phyloP scores from a whole-genome alignment of 2,329 filamentous ascomycete genomes.

The Aureobasidium namibiae region DNA sequence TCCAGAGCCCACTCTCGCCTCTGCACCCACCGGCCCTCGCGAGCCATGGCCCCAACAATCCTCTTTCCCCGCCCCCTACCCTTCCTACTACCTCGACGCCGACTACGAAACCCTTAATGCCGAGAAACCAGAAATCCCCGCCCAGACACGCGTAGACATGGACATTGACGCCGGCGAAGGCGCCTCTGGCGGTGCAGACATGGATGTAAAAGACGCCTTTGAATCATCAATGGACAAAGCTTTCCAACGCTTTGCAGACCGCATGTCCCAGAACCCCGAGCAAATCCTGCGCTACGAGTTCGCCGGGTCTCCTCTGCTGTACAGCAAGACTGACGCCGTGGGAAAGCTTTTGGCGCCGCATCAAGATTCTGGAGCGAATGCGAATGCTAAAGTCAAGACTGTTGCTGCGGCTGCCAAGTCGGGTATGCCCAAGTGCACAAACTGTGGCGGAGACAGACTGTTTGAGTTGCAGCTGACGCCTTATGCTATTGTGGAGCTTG shows the following conservation, averaged over 20 bases:
- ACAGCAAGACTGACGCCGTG: slow-evolving; percentile 67
- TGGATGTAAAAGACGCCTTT: slow-evolving; percentile 40
- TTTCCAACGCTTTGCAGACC: slow-evolving; percentile 45
- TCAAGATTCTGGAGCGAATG: slow-evolving; percentile 16
- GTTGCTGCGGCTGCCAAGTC: slow-evolving; percentile 22
- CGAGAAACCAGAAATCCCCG: slow-evolving; percentile 42
- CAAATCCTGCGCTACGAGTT: slow-evolving; percentile 45
- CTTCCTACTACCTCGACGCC: slow-evolving; percentile 71
- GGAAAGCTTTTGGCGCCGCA: slow-evolving; percentile 52
- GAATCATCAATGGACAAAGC: slow-evolving; percentile 41
- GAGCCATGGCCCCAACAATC: slow-evolving; percentile 69
- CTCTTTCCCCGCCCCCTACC: slow-evolving; percentile 62
- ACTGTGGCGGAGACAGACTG: slow-evolving; percentile 65
- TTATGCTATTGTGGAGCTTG: slow-evolving; percentile 80
- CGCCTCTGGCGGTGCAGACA: slow-evolving; percentile 20
- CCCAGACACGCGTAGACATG: slow-evolving; percentile 37
- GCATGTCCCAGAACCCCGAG: slow-evolving; percentile 42
- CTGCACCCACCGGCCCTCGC: slow-evolving; percentile 22
- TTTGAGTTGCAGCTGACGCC: slow-evolving; percentile 93
- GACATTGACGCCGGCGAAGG: slow-evolving; percentile 23
- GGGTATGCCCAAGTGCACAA: slow-evolving; percentile 64
- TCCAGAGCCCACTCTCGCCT: slow-evolving; percentile 27
- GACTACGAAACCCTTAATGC: slow-evolving; percentile 80
- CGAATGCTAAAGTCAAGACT: slow-evolving; percentile 23
- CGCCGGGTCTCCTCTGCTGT: slow-evolving; percentile 54